A percentile compares a stretch with the other conserved stretches of the same genome.
These are phyloP conservation scores for Xylariaceae sp. DNA, from an alignment of 2,329 filamentous ascomycete species.

Conservation along the genomic window DNA sequence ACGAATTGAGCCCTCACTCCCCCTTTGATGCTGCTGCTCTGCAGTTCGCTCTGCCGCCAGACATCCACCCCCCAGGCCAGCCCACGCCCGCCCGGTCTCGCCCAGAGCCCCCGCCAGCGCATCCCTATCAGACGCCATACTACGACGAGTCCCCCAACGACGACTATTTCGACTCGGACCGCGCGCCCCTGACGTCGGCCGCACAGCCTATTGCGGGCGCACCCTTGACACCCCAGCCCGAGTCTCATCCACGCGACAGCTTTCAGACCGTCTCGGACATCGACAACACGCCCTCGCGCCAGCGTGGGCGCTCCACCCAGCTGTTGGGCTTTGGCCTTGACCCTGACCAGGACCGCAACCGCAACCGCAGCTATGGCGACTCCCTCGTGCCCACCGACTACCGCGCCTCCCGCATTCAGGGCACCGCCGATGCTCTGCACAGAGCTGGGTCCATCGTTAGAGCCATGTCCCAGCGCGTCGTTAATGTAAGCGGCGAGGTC, in stretches of 20 bases:
- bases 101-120: no score
- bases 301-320: conserved; percentile 41
- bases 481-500: conserved; percentile 92
- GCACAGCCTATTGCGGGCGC: conserved; percentile 53
- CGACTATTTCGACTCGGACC: conserved; percentile 53
- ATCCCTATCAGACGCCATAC: conserved; percentile 31
- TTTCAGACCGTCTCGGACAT: conserved; percentile 54
- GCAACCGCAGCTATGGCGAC: conserved; percentile 54
- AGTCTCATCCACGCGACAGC: conserved; percentile 47
- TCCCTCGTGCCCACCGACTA: conserved; percentile 50
- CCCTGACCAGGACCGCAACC: conserved; percentile 47
- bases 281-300: conserved; percentile 48
- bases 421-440: conserved; percentile 60
- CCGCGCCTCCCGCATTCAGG: conserved; percentile 58
- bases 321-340: conserved; percentile 58
- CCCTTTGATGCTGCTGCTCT: conserved; percentile 52
- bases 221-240: conserved; percentile 37
- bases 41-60: conserved; percentile 53
- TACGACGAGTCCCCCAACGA: conserved; percentile 38
- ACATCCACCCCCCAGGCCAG: conserved; percentile 37
- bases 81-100: conserved; percentile 29
- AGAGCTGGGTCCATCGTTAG: conserved; percentile 73
- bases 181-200: conserved; percentile 52
- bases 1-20: conserved; percentile 37
- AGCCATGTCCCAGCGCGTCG: conserved; percentile 92